Evolutionary conservation across 257 asterid genomes (phyloP).

Genomic region (Solanum chmielewskii): DNA sequence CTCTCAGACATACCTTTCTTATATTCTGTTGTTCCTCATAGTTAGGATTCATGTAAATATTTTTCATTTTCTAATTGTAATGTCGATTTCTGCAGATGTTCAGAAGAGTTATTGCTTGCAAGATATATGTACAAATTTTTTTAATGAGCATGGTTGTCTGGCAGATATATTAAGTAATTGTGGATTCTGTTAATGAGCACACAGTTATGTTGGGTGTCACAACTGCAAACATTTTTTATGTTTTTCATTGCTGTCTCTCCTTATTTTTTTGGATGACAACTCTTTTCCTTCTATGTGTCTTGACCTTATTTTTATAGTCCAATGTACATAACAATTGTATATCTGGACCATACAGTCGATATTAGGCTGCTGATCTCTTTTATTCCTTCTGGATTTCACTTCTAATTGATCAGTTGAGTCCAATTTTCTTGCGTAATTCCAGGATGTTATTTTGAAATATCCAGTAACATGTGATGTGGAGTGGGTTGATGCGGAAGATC

Average conservation of each 20-base stretch:
- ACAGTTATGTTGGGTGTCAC: background rate
- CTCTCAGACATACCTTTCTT: background rate
- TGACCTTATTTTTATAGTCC: background rate
- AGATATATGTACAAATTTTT: background rate
- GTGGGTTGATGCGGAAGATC: conserved; percentile 98
- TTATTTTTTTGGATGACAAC: background rate
- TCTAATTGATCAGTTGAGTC: background rate
- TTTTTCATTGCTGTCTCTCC: background rate
- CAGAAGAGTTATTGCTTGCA: background rate
- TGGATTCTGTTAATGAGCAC: background rate
- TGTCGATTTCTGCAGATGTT: background rate
- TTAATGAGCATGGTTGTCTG: background rate
- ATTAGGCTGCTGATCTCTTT: background rate
- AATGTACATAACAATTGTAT: background rate
- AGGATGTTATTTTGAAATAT: conserved; percentile 74
- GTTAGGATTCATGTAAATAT: background rate
- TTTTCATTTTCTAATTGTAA: background rate
- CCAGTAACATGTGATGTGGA: conserved; percentile 73
- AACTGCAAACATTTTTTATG: background rate
- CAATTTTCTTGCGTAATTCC: conserved; percentile 11
- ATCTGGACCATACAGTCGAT: background rate
- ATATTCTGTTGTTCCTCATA: background rate
- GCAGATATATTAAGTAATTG: background rate
- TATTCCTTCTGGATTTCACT: background rate
- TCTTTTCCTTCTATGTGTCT: background rate